phyloP scores from a whole-genome alignment of 805 yeast species.

The Candida khao-thaluensis region DNA sequence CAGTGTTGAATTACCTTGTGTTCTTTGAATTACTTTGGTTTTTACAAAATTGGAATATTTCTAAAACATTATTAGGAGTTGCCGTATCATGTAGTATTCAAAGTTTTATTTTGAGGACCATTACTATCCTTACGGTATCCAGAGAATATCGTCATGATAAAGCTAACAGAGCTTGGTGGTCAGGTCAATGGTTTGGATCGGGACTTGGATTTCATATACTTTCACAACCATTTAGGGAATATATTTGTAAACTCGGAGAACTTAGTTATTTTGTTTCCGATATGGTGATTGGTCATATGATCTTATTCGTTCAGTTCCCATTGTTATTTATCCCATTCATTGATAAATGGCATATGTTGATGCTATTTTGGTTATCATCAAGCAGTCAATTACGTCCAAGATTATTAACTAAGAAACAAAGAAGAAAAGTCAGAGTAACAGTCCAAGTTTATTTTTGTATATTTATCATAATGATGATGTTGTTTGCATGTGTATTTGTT shows the following conservation, averaged over 20 bases:
- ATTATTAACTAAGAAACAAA: conserved; percentile 43
- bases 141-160: conserved; percentile 62
- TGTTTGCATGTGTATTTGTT: conserved; percentile 34
- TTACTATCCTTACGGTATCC: conserved; percentile 52
- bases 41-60: conserved; percentile 64
- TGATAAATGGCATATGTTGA: conserved; percentile 64
- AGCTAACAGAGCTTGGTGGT: conserved; percentile 61
- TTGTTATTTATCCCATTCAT: conserved; percentile 60
- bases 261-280: conserved; percentile 69
- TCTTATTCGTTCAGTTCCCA: conserved; percentile 60
- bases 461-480: conserved; percentile 26
- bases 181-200: conserved; percentile 66
- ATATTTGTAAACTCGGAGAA: conserved; percentile 60
- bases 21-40: conserved; percentile 66
- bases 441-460: conserved; percentile 34
- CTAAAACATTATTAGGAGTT: conserved; percentile 61
- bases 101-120: conserved; percentile 50
- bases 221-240: conserved; percentile 66
- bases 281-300: conserved; percentile 55
- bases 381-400: conserved; percentile 48
- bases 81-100: conserved; percentile 57
- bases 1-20: conserved; percentile 52
- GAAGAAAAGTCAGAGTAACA: conserved; percentile 35
- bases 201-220: conserved; percentile 61
- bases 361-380: conserved; percentile 68